Evolutionary conservation across 768 basidiomycete species (phyloP).

Genomic region (Hirschioporus abietinus): DNA sequence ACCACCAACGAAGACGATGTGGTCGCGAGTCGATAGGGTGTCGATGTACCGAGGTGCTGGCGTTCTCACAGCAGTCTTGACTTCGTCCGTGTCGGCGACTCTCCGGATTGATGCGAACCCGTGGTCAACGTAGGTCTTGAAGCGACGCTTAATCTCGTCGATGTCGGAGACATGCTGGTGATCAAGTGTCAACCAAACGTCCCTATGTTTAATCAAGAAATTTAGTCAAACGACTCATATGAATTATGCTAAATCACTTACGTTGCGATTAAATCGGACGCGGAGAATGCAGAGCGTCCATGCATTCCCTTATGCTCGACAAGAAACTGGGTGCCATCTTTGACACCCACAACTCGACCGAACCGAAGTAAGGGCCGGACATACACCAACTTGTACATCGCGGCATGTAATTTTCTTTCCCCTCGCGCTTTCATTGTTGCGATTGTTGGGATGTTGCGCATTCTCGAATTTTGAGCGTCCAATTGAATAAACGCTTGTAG

Average conservation of each 20-base stretch:
- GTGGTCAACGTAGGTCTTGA: neutral
- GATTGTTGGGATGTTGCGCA: neutral
- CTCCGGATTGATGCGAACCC: neutral
- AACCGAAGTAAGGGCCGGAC: neutral
- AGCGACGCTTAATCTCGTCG: neutral
- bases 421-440: neutral
- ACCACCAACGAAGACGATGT: neutral
- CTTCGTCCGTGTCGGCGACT: neutral
- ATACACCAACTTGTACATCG: neutral
- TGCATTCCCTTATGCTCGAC: neutral
- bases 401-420: neutral
- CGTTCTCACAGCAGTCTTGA: neutral
- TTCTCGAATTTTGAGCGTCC: neutral
- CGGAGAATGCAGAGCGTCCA: neutral
- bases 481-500: neutral
- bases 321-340: neutral
- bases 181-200: neutral
- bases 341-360: neutral
- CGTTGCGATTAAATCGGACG: neutral
- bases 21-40: neutral
- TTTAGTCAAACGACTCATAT: neutral
- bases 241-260: neutral
- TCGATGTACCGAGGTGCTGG: neutral
- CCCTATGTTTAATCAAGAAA: neutral
- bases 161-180: neutral